Conservation (phyloP, 768 basidiomycete species). For the Lentinus tigrinus region DNA sequence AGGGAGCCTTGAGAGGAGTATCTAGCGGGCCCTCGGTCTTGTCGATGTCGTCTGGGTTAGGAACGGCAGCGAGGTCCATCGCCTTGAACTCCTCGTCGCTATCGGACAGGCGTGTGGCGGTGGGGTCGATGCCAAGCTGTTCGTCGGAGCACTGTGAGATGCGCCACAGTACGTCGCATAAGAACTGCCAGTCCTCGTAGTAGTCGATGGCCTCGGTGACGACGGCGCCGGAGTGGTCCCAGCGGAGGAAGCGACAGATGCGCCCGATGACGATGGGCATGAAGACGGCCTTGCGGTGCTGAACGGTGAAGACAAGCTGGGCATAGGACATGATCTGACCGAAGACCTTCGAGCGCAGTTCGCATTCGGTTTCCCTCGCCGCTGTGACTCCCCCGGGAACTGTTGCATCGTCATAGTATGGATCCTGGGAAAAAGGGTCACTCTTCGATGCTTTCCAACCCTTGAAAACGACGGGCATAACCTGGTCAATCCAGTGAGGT, state of each 20-base stretch:
- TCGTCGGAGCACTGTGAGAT: neutral
- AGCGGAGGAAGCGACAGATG: neutral
- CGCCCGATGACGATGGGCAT: slow-evolving; percentile 8
- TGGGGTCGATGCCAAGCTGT: slow-evolving; percentile 6
- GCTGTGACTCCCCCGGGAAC: neutral
- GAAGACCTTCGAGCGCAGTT: neutral
- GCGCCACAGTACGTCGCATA: slow-evolving; percentile 8
- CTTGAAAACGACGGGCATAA: slow-evolving; percentile 10
- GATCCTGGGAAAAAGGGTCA: neutral
- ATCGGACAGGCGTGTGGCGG: neutral
- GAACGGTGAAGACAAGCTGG: neutral
- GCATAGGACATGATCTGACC: slow-evolving; percentile 2
- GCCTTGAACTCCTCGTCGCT: neutral
- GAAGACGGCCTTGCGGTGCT: slow-evolving; percentile 6
- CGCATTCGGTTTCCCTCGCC: neutral
- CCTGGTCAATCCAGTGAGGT: slow-evolving; percentile 12
- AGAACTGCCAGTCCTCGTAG: neutral
- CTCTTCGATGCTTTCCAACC: neutral
- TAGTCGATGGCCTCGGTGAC: slow-evolving; percentile 8
- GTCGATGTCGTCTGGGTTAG: neutral
- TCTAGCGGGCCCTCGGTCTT: neutral
- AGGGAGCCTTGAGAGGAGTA: neutral
- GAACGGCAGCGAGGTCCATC: neutral
- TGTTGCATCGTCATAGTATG: neutral
- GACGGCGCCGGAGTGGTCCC: slow-evolving; percentile 11